Evolutionary conservation across 2,329 filamentous ascomycete genomes (phyloP).

Genomic region (Fusarium sp.): DNA sequence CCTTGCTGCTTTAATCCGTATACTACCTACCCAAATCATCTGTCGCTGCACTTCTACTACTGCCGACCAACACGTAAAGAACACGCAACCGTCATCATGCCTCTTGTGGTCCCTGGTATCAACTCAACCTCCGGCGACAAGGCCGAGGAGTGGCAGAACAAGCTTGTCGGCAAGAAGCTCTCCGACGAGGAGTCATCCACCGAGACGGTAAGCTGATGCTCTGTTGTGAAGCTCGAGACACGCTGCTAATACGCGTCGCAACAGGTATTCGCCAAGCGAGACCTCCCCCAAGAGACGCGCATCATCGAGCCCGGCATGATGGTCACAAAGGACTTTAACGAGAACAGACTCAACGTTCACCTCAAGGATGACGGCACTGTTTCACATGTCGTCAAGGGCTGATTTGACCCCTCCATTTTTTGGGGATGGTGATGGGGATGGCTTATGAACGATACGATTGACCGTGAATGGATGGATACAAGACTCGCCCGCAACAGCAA

Average conservation of each 20-base stretch:
- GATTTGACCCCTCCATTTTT: conserved; percentile 32
- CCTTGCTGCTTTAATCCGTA: not conserved
- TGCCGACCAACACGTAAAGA: not conserved
- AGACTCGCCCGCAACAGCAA: not conserved
- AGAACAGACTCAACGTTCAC: conserved; percentile 68
- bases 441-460: conserved; percentile 28
- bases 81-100: conserved; percentile 59
- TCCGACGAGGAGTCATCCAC: conserved; percentile 59
- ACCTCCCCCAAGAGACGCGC: conserved; percentile 67
- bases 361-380: conserved; percentile 70
- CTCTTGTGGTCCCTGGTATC: conserved; percentile 71
- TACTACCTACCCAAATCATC: not conserved
- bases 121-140: conserved; percentile 59
- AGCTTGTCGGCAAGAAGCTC: conserved; percentile 72
- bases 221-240: not conserved
- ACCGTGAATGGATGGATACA: not conserved
- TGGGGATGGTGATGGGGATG: not conserved
- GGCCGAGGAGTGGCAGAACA: conserved; percentile 69
- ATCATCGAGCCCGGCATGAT: conserved; percentile 67
- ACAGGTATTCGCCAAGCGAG: conserved; percentile 69
- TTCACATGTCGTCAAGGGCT: conserved; percentile 67
- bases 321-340: conserved; percentile 67
- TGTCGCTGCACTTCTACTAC: not conserved
- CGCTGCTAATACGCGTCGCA: not conserved
- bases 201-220: conserved; percentile 60